Percentiles rank a stretch among this genome's conserved stretches.
Conservation (phyloP, 208 protist species). For the Vickermania spadyakhi region DNA sequence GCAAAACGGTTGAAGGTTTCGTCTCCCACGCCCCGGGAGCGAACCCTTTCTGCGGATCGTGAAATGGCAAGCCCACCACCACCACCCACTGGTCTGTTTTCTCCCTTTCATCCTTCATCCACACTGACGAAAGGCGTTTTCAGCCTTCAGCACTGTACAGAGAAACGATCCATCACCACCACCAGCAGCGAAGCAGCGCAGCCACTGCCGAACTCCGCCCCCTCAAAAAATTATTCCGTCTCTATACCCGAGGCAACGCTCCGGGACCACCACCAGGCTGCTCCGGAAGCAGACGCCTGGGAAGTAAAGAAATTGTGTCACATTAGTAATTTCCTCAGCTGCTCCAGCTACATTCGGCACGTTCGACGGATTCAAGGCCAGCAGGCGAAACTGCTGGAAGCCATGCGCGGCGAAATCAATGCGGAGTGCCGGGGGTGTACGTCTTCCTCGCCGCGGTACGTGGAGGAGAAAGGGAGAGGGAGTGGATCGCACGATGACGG, state of each 20-base stretch:
- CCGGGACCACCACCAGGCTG: no score
- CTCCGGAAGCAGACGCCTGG: neutral
- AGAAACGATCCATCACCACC: neutral
- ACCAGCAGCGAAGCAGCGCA: neutral
- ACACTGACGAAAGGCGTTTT: no score
- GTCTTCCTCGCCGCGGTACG: neutral
- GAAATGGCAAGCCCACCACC: no score
- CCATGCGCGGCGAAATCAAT: neutral
- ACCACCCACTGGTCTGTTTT: no score
- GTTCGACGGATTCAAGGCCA: neutral
- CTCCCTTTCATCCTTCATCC: no score
- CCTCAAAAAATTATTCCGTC: neutral
- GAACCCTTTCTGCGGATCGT: no score
- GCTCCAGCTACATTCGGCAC: neutral
- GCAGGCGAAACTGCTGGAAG: neutral
- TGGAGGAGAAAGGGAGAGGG: no score
- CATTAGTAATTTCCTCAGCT: neutral
- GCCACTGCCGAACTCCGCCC: neutral
- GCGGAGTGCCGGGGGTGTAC: neutral
- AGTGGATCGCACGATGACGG: no score
- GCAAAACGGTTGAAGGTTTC: no score
- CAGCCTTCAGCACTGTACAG: no score
- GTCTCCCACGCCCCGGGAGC: no score
- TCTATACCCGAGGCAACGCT: no score
- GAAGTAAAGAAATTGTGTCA: neutral